Evolutionary conservation across 129 eudicot genomes (phyloP), one percentile per base, ranked within the genome.

Genomic region (Flaveria brownii): DNA sequence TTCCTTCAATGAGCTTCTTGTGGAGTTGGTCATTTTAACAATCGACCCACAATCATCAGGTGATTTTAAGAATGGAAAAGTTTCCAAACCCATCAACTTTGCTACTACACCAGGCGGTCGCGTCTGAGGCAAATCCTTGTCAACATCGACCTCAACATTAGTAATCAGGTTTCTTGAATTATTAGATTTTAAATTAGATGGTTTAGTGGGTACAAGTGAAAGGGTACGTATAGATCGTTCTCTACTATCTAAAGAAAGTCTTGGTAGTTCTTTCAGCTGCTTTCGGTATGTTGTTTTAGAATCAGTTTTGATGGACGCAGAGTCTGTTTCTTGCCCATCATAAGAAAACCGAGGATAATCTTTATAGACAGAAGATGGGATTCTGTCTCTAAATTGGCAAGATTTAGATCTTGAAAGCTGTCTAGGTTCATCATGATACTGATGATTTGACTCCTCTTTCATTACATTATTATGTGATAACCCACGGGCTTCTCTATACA

Each of bases 21-120:
- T 78, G 25, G 87, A 79, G 71, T 66, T 85, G 0, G 89, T 28
- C 42, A 14, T 26, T 26, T 61, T 61, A 61, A 25, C 26, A 25
- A 25, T 26, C 18, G 68, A 76, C 77, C 62, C 80, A 68, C 84
- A 54, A 6, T 17, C 26, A 41, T 78, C 88, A 41, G 60, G 41
- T 23, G 64, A 45, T 39, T 76, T 83, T 61, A 33, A 62, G 63
- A 85, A 72, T 61, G 80, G 42, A 59, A 85, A 72, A 20, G 85
- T 75, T 46, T 88, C 97, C 76, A 93, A 82, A 1, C 98, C 98
- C 93, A 93, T 93, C 78, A 93, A 84, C 87, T 93, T 90, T 14
- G 98, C 98, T 51, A 93, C 93, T 55, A 93, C 90, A 79, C 91
- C 87, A 9, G 97, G 89, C 17, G 96, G 84, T 39, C 91, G 87